A percentile compares a stretch with the other conserved stretches of the same genome.
phyloP scores from a whole-genome alignment of 306 rosid species.

The Rosa lucieae region DNA sequence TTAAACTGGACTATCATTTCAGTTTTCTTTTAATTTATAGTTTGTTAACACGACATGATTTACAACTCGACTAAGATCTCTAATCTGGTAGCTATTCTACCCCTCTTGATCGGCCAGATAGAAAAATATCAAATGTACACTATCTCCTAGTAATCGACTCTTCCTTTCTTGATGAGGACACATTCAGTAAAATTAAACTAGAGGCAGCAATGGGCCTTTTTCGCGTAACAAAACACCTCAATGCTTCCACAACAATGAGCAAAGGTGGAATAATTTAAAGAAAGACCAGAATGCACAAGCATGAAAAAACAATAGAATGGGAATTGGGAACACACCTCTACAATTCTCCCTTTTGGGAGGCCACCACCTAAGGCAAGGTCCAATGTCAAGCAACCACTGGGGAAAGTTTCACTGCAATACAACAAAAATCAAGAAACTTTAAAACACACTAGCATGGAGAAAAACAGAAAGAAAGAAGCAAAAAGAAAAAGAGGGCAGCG shows the following conservation, averaged over 20 bases:
- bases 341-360: slow-evolving; percentile 96
- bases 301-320: not conserved
- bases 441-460: slow-evolving; percentile 21
- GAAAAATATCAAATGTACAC: not conserved
- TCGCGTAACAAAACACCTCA: not conserved
- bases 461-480: not conserved
- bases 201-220: too few relatives aligned
- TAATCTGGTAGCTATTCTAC: not conserved
- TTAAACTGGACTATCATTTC: not conserved
- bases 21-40: too few relatives aligned
- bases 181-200: too few relatives aligned
- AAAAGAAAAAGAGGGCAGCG: slow-evolving; percentile 19
- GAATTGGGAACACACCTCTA: slow-evolving; percentile 60
- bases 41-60: too few relatives aligned
- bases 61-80: not conserved
- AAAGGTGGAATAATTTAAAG: too few relatives aligned
- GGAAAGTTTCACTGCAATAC: slow-evolving; percentile 86
- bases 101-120: not conserved
- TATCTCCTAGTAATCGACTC: not conserved
- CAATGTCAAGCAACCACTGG: slow-evolving; percentile 95
- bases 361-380: slow-evolving; percentile 99
- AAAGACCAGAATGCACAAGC: not conserved
- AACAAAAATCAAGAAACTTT: slow-evolving; percentile 18
- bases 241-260: too few relatives aligned
- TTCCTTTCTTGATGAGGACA: too few relatives aligned